Percentiles rank a stretch among this genome's conserved stretches.
phyloP scores from a whole-genome alignment of 2,329 filamentous ascomycete genomes.

The Raffaelea albimanens region DNA sequence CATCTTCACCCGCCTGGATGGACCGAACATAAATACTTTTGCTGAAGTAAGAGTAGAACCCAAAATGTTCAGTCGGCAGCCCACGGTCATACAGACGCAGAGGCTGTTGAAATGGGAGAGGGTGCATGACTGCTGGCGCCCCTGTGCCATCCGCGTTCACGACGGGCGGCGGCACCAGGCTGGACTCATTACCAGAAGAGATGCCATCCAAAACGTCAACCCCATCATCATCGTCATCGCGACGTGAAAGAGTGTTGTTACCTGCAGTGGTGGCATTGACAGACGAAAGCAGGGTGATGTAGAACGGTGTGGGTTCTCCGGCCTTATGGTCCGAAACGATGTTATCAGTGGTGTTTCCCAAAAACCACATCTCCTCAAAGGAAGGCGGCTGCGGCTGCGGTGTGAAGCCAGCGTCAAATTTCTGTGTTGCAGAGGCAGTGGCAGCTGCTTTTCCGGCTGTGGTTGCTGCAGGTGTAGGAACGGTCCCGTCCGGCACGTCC shows the following conservation, averaged over 20 bases:
- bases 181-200: conserved; percentile 33
- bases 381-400: conserved; percentile 48
- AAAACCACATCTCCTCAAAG: conserved; percentile 65
- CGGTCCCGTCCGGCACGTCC: conserved; percentile 32
- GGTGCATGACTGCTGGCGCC: conserved; percentile 61
- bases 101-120: conserved; percentile 63
- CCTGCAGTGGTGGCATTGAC: conserved; percentile 22
- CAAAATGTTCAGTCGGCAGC: conserved; percentile 74
- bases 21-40: conserved; percentile 75
- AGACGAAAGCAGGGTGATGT: conserved; percentile 60
- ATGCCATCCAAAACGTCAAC: neutral
- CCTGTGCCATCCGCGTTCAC: conserved; percentile 62
- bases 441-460: neutral
- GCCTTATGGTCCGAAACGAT: conserved; percentile 58
- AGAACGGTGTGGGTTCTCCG: conserved; percentile 84
- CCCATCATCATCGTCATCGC: neutral
- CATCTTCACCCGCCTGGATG: conserved; percentile 26
- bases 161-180: conserved; percentile 53
- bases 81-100: conserved; percentile 80
- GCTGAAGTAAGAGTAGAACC: conserved; percentile 88
- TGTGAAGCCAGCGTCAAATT: conserved; percentile 24
- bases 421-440: neutral
- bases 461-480: conserved; percentile 12
- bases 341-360: conserved; percentile 78
- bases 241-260: conserved; percentile 17